phyloP scores from a whole-genome alignment of 768 basidiomycete genomes.

The Cystofilobasidium capitatum region DNA sequence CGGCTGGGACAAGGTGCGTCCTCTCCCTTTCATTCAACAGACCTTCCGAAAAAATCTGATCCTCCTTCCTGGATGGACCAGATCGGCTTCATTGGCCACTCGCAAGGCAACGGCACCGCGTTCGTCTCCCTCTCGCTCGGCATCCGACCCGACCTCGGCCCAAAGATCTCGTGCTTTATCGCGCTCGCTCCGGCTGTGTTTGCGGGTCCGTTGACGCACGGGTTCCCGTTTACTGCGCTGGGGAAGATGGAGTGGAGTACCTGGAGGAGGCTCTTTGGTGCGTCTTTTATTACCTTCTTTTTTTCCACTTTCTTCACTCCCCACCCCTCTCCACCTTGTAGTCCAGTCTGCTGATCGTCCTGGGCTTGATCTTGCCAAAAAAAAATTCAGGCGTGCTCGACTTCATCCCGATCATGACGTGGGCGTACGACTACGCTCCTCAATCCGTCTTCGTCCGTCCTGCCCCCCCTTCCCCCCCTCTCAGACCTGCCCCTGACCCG shows the following conservation, averaged over 20 bases:
- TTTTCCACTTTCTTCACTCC: background rate
- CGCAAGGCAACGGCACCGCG: constrained; percentile 47
- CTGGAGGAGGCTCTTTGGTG: constrained; percentile 45
- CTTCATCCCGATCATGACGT: constrained; percentile 48
- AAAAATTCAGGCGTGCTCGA: constrained; percentile 45
- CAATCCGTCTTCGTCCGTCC: constrained; percentile 41
- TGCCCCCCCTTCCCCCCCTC: background rate
- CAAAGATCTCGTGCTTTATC: constrained; percentile 44
- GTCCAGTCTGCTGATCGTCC: background rate
- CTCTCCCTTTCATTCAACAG: background rate
- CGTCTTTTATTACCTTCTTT: background rate
- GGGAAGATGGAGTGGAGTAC: constrained; percentile 45
- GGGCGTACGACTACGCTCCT: constrained; percentile 44
- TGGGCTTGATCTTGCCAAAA: background rate
- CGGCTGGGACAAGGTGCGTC: constrained; percentile 43
- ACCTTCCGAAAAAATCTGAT: background rate
- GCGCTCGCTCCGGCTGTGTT: constrained; percentile 48
- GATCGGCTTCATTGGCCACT: constrained; percentile 48
- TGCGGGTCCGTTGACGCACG: constrained; percentile 45
- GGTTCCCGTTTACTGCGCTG: constrained; percentile 45
- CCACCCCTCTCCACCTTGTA: background rate
- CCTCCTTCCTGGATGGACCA: constrained; percentile 21
- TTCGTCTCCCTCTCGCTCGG: constrained; percentile 47
- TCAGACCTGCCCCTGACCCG: background rate
- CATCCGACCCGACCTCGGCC: constrained; percentile 46